Percentiles rank a stretch among this genome's conserved stretches.
phyloP scores from a whole-genome alignment of 768 basidiomycete species.

The Tubosaeta sp. region DNA sequence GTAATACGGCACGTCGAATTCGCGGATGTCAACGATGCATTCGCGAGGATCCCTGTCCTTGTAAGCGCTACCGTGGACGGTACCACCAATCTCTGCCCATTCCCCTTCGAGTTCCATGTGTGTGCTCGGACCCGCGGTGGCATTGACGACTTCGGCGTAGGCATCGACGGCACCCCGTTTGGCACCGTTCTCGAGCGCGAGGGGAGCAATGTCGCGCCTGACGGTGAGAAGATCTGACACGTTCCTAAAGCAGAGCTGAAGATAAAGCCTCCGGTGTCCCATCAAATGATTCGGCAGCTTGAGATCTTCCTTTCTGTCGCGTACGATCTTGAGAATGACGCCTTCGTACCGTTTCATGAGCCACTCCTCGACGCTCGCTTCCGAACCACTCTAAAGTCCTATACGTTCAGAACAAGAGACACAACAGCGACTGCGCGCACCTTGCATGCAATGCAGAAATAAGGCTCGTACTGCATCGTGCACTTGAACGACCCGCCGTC shows the following conservation, averaged over 20 bases:
- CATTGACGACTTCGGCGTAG: slow-evolving; percentile 92
- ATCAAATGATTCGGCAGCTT: slow-evolving; percentile 94
- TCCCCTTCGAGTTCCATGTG: slow-evolving; percentile 68
- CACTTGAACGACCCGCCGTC: slow-evolving; percentile 96
- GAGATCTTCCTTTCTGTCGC: slow-evolving; percentile 89
- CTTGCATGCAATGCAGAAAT: slow-evolving; percentile 91
- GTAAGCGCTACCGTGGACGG: slow-evolving; percentile 35
- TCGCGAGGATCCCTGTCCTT: slow-evolving; percentile 82
- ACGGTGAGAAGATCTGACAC: slow-evolving; percentile 88
- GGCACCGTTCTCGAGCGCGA: slow-evolving; percentile 85
- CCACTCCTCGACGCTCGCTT: slow-evolving; percentile 93
- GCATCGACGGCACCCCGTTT: slow-evolving; percentile 95
- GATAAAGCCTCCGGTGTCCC: slow-evolving; percentile 86
- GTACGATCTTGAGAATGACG: slow-evolving; percentile 68
- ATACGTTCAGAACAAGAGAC: slow-evolving; percentile 3
- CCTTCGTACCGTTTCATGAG: slow-evolving; percentile 91
- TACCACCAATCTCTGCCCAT: slow-evolving; percentile 46
- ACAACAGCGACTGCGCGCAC: slow-evolving; percentile 34
- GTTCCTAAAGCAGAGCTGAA: slow-evolving; percentile 88
- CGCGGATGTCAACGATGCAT: slow-evolving; percentile 89
- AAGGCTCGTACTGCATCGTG: slow-evolving; percentile 90
- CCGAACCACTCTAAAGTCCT: slow-evolving; percentile 63
- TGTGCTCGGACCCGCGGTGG: slow-evolving; percentile 62
- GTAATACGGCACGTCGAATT: slow-evolving; percentile 97
- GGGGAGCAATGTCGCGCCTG: slow-evolving; percentile 81